Base-by-base conservation (phyloP, 768 basidiomycete genomes). In the Auriculariales sp. region DNA sequence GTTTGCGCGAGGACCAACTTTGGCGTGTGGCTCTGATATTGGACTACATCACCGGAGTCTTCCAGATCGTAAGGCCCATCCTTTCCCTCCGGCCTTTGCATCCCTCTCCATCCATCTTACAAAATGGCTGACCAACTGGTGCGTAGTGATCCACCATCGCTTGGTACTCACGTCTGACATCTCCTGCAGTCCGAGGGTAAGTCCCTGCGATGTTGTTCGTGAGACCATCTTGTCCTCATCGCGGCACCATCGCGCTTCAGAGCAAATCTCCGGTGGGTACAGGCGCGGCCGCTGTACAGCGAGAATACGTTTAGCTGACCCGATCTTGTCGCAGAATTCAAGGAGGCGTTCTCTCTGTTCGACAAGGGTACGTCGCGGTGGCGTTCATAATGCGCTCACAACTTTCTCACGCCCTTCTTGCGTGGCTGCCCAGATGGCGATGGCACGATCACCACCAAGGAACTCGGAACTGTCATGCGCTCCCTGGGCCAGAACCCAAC, bases 341-440 rank as follows among this genome's bases (percentile, higher is more conserved):
- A 94, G 76, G 94, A 97, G 73, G 93, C 93, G 46, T 97, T 98
- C 71, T 90, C 92, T 52, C 77, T 98, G 19, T 97, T 98, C 66
- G 91, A 95, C 72, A 93, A 91, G 66, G 87, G 91, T 90, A 53
- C 51, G 73, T 66, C 36, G 46, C 39, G 49, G 45, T 55, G 52
- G 51, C 51, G 45, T 15, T 12, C 50, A 49, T 34, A 49, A 46
- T 51, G 48, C 34, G 25, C 44, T 46, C 42, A 44, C 50, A 15
- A 25, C 31, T 48, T 17, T 32, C 31, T 14, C 35, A 29, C 30
- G 42, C 15, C 28, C n/a, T 24, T 11, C 24, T 15, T 30, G 1
- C 42, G 35, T 36, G 17, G 34, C 15, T 12, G 33, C 35, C 0
- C 60, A 91, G 89, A 92, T 58, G 86, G 85, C 56, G 90, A 93